Percentiles rank a stretch among this genome's conserved stretches.
phyloP scores from a whole-genome alignment of 441 rosid species.

The Brassica hybrid region DNA sequence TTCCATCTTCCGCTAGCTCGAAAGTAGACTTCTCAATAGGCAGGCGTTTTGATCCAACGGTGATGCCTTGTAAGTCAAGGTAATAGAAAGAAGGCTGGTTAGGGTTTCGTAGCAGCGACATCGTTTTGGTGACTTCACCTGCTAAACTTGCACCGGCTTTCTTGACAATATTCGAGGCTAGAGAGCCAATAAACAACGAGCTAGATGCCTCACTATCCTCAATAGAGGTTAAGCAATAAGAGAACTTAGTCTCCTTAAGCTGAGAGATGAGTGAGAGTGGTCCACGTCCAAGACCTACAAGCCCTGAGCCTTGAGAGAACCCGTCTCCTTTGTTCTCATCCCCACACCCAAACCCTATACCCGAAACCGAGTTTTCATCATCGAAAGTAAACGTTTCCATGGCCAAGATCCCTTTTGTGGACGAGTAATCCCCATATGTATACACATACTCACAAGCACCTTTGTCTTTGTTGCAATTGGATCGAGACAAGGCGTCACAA shows the following conservation, averaged over 20 bases:
- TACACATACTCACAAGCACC: slow-evolving; percentile 73
- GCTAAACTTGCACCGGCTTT: slow-evolving; percentile 8
- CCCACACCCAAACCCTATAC: slow-evolving; percentile 88
- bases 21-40: slow-evolving; percentile 35
- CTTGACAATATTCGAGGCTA: slow-evolving; percentile 24
- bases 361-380: slow-evolving; percentile 47
- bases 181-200: slow-evolving; percentile 42
- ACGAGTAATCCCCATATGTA: slow-evolving; percentile 86
- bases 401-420: slow-evolving; percentile 73
- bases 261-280: slow-evolving; percentile 41
- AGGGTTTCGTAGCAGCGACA: slow-evolving; percentile 38
- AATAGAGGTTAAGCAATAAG: slow-evolving; percentile 44
- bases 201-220: slow-evolving; percentile 40
- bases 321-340: slow-evolving; percentile 82
- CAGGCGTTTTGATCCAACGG: slow-evolving; percentile 42
- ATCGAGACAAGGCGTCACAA: slow-evolving; percentile 61
- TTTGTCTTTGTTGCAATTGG: slow-evolving; percentile 43
- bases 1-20: slow-evolving; percentile 39
- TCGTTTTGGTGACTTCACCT: slow-evolving; percentile 22
- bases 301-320: slow-evolving; percentile 80
- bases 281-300: slow-evolving; percentile 85
- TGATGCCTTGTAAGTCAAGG: slow-evolving; percentile 42
- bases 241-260: slow-evolving; percentile 40
- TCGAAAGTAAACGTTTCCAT: slow-evolving; percentile 79
- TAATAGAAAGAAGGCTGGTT: slow-evolving; percentile 44